Evolutionary conservation across 352 stramenopile species (phyloP).

Genomic region (Phytopythium ostracodes): DNA sequence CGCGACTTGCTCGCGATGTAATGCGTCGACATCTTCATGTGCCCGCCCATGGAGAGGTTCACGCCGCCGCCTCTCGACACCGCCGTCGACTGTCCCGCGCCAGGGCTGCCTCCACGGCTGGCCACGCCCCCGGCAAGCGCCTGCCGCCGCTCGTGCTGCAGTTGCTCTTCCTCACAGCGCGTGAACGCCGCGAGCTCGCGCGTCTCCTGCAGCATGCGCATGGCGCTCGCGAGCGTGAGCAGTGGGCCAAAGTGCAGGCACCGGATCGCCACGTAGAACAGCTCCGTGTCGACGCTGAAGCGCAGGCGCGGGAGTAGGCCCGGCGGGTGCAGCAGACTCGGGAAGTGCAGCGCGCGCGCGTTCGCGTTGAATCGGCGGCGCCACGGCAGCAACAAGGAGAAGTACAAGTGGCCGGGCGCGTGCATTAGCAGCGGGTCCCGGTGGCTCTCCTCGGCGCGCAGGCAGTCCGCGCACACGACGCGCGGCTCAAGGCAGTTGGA

Average conservation of each 20-base stretch:
- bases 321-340: slow-evolving; percentile 20
- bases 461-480: slow-evolving; percentile 27
- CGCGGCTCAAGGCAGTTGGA: slow-evolving; percentile 33
- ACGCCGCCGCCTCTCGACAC: background rate
- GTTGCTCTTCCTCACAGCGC: slow-evolving; percentile 34
- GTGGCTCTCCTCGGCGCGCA: slow-evolving; percentile 27
- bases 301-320: slow-evolving; percentile 34
- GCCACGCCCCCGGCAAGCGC: background rate
- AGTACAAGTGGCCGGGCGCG: slow-evolving; percentile 38
- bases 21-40: slow-evolving; percentile 24
- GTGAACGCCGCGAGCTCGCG: slow-evolving; percentile 40
- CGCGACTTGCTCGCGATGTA: slow-evolving; percentile 38
- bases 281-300: slow-evolving; percentile 28
- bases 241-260: slow-evolving; percentile 40
- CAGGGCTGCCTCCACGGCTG: slow-evolving; percentile 6
- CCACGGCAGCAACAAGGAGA: slow-evolving; percentile 17
- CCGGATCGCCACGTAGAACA: slow-evolving; percentile 43
- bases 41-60: background rate
- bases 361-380: background rate
- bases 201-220: slow-evolving; percentile 31
- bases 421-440: slow-evolving; percentile 13
- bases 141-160: slow-evolving; percentile 18
- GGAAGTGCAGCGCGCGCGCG: slow-evolving; percentile 13
- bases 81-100: background rate
- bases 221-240: slow-evolving; percentile 26